phyloP scores from a whole-genome alignment of 2,329 filamentous ascomycete genomes.

The Fusarium gaditjirri region DNA sequence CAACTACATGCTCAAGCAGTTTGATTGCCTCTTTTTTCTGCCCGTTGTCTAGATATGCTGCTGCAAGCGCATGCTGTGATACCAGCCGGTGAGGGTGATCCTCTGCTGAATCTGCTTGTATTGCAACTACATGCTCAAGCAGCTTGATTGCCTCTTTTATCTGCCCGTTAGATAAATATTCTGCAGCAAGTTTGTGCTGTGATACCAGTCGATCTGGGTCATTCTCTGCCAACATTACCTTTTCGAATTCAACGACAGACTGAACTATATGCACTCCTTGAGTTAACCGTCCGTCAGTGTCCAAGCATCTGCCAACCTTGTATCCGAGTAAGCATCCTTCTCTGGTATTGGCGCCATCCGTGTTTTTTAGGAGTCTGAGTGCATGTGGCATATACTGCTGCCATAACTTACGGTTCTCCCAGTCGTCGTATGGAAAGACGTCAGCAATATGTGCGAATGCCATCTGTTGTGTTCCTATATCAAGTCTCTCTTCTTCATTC shows the following conservation, averaged over 20 bases:
- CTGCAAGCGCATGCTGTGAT: not conserved
- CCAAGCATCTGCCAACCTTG: not conserved
- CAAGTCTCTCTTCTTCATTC: not conserved
- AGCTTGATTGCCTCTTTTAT: not conserved
- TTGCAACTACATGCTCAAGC: slow-evolving; percentile 8
- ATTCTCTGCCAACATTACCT: not conserved
- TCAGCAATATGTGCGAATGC: not conserved
- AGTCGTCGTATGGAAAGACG: not conserved
- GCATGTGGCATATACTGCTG: slow-evolving; percentile 2
- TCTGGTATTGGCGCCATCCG: accelerated
- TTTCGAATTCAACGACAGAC: accelerated
- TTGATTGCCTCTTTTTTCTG: not conserved
- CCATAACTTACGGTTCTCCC: not conserved
- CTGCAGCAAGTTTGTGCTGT: accelerated
- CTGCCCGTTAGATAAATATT: not conserved
- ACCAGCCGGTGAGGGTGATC: not conserved
- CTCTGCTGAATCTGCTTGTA: not conserved
- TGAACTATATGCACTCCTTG: not conserved
- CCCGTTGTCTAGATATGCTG: not conserved
- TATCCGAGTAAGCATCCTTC: accelerated
- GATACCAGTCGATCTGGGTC: not conserved
- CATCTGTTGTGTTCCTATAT: too few species aligned
- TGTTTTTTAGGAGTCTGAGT: not conserved
- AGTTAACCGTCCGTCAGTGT: not conserved
- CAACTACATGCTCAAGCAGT: slow-evolving; percentile 8